These are phyloP conservation scores for Pseudisothecium myosuroides DNA, from an alignment of 225 moss, liverwort and hornwort genomes.

Conservation along the genomic window DNA sequence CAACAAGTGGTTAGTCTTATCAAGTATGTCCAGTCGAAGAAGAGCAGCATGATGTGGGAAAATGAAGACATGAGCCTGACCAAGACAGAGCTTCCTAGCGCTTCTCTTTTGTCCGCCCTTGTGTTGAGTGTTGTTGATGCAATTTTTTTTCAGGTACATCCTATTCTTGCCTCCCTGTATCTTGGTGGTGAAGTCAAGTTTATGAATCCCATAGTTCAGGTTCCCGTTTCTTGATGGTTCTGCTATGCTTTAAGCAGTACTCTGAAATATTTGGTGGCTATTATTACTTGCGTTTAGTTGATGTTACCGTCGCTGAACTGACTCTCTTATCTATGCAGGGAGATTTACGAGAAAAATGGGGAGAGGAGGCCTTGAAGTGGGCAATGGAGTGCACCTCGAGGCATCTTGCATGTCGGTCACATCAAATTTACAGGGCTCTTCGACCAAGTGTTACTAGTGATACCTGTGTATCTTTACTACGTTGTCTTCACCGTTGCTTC, in stretches of 20 bases:
- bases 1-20: constrained; percentile 98
- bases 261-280: background rate
- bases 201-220: background rate
- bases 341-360: constrained; percentile 96
- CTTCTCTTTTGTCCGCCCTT: constrained; percentile 84
- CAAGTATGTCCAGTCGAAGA: constrained; percentile 97
- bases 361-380: constrained; percentile 97
- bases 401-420: constrained; percentile 93
- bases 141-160: constrained; percentile 76
- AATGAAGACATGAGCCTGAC: constrained; percentile 95
- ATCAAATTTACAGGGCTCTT: constrained; percentile 97
- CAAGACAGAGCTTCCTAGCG: constrained; percentile 89
- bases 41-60: constrained; percentile 99
- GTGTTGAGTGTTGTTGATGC: constrained; percentile 98
- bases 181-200: background rate
- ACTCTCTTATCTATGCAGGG: constrained; percentile 24
- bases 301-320: background rate
- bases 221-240: background rate
- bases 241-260: background rate
- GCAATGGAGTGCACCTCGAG: constrained; percentile 98
- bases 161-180: background rate
- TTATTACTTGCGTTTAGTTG: background rate
- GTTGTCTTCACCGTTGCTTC: constrained; percentile 94
- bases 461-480: constrained; percentile 91
- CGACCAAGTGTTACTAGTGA: constrained; percentile 99